phyloP scores from a whole-genome alignment of 106 monocot species.

The Ottelia alismoides region DNA sequence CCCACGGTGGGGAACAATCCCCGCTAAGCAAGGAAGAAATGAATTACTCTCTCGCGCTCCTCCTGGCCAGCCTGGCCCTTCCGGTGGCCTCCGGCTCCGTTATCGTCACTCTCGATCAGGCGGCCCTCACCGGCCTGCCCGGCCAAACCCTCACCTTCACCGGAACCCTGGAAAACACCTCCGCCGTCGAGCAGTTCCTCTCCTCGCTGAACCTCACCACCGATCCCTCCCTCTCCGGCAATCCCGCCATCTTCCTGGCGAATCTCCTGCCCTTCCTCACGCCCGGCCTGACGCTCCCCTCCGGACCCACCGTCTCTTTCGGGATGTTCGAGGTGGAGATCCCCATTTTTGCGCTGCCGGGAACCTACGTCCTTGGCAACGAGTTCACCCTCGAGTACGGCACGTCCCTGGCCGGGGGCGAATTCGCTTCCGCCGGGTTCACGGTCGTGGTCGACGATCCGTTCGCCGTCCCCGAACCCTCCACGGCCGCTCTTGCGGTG shows the following conservation, averaged over 20 bases:
- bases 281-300: neutral
- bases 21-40: too few species aligned
- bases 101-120: neutral
- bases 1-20: too few species aligned
- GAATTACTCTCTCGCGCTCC: too few species aligned
- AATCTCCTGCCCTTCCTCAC: neutral
- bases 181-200: too few species aligned
- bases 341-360: neutral
- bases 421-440: neutral
- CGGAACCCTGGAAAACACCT: neutral
- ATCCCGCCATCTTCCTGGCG: neutral
- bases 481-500: neutral
- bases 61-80: too few species aligned
- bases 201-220: too few species aligned
- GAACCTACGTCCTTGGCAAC: neutral
- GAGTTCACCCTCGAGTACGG: too few species aligned
- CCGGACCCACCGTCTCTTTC: too few species aligned
- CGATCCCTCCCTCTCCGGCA: too few species aligned
- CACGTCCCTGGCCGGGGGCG: too few species aligned
- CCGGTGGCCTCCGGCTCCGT: too few species aligned
- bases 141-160: neutral
- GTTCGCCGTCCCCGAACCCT: too few species aligned
- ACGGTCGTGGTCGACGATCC: neutral
- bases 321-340: neutral
- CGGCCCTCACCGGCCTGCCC: neutral